Conservation (phyloP, 192 early-diverging fungal species). For the Backusella circina region DNA sequence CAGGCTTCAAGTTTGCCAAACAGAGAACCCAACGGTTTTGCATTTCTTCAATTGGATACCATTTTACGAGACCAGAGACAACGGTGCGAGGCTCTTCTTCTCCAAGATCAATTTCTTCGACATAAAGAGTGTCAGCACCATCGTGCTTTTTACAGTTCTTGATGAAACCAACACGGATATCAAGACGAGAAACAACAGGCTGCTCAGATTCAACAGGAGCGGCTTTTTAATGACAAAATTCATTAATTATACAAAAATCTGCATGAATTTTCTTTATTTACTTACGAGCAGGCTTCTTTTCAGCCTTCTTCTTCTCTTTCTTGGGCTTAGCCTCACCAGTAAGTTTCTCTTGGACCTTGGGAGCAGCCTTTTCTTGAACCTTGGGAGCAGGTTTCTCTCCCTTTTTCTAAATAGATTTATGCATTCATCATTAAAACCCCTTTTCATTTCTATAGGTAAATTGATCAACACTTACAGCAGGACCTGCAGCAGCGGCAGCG, state of each 20-base stretch:
- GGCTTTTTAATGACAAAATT: not conserved
- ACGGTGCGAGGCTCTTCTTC: constrained; percentile 90
- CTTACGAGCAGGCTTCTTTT: constrained; percentile 48
- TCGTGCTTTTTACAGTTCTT: constrained; percentile 81
- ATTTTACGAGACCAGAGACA: constrained; percentile 90
- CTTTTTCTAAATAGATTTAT: not conserved
- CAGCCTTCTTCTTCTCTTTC: constrained; percentile 60
- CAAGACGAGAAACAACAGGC: constrained; percentile 70
- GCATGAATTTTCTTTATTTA: not conserved
- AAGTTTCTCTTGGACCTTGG: constrained; percentile 21
- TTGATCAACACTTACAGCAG: constrained; percentile 8
- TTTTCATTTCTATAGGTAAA: not conserved
- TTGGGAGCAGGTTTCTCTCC: constrained; percentile 20
- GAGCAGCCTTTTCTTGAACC: constrained; percentile 10
- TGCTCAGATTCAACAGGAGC: constrained; percentile 48
- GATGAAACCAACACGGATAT: constrained; percentile 93
- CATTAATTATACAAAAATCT: not conserved
- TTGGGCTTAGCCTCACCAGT: constrained; percentile 42
- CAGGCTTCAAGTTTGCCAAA: constrained; percentile 95
- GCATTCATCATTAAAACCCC: not conserved
- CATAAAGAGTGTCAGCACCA: constrained; percentile 95
- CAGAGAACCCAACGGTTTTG: constrained; percentile 63
- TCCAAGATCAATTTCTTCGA: constrained; percentile 92
- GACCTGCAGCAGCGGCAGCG: constrained; percentile 26
- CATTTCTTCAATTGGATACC: constrained; percentile 89